Evolutionary conservation across 257 asterid genomes (phyloP), one percentile per base, ranked within the genome.

Genomic region (Fraxinus excelsior): DNA sequence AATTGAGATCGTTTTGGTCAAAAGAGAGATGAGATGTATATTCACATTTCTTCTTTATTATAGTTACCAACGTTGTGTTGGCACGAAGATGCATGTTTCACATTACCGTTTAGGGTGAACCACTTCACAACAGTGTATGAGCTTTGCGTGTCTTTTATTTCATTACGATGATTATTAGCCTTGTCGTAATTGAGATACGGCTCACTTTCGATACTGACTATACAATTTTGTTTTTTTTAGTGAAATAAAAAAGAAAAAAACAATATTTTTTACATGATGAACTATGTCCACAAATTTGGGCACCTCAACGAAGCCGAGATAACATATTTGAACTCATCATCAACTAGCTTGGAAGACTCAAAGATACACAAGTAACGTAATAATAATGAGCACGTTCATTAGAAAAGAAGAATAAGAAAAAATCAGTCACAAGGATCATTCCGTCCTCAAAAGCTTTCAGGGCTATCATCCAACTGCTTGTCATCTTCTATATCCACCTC

Each of bases 391-490:
- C 10, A 53, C 25, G 6, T 53, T 19, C 8, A 53, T 19, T 19
- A 19, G 21, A 5, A 53, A n/a, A 1, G 23, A 51, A 18, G 21
- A 19, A 53, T 53, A 53, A 53, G 7, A 53, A 42, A 42, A 42
- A 42, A 11, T 42, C 13, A 42, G 5, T 14, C 2, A 18, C 60
- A 11, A 46, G 19, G 11, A 10, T 10, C 62, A 19, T 51, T 51
- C 19, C 4, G 62, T n/a, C 5, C 9, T 86, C 78, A 93, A 69
- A 90, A 93, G 83, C 88, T 95, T 78, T 83, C 93, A 31, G 97
- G 99, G 89, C 98, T 95, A 67, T 95, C 99, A 85, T 95, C 99
- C 87, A 95, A 80, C 78, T 95, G 99, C 75, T 90, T 89, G 87
- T 91, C 96, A 84, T 93, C 98, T 80, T 95, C 99, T 76, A 94